A percentile compares a stretch with the other conserved stretches of the same genome.
These are phyloP conservation scores for Quercus phellos DNA, from an alignment of 331 rosid species.

Conservation along the genomic window DNA sequence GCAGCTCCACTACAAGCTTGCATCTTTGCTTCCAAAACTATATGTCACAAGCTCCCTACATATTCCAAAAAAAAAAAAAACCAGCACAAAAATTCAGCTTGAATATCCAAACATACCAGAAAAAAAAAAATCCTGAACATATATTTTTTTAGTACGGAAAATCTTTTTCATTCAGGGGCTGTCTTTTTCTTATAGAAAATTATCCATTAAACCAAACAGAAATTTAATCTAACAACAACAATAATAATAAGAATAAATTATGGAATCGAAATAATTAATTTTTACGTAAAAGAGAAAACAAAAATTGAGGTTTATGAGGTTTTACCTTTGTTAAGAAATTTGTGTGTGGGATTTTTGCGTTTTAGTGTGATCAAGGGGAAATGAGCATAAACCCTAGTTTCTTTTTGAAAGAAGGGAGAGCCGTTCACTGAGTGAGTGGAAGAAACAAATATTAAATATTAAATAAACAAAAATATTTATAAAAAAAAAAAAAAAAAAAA, in stretches of 20 bases:
- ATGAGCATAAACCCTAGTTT: no score
- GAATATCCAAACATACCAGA: background rate
- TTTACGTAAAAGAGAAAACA: background rate
- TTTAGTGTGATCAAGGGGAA: no score
- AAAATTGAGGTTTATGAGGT: background rate
- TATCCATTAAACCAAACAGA: background rate
- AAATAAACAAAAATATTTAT: no score
- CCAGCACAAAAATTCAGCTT: background rate
- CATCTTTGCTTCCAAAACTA: conserved; percentile 38
- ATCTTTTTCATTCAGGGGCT: background rate
- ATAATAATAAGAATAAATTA: background rate
- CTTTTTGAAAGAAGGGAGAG: no score
- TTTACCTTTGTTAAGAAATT: background rate
- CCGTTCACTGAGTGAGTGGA: no score
- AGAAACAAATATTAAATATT: no score
- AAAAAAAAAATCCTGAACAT: background rate
- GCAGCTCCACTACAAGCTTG: conserved; percentile 55
- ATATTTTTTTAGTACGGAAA: background rate
- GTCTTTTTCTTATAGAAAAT: background rate
- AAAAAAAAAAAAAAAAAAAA: no score
- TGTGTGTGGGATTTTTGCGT: no score
- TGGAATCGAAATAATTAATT: background rate
- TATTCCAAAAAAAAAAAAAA: background rate
- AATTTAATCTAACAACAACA: no score
- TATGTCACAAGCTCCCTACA: conserved; percentile 11